A percentile compares a stretch with the other conserved stretches of the same genome.
Conservation (phyloP, 345 rosid genomes). For the Tarenaya hassleriana region DNA sequence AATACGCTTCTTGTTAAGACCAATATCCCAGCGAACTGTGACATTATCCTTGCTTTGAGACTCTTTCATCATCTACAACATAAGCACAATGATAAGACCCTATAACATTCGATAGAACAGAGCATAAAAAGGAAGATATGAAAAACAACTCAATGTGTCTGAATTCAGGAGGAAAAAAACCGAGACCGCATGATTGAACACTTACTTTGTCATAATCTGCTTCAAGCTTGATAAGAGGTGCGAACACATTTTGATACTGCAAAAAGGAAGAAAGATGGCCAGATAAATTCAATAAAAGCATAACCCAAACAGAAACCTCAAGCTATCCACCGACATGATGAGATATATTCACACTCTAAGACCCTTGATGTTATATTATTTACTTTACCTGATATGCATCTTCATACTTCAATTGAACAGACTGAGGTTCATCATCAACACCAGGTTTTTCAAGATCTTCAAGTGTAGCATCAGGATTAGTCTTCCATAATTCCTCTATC, state of each 20-base stretch:
- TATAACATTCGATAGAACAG: neutral
- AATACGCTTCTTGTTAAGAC: conserved; percentile 93
- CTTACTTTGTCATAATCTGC: conserved; percentile 97
- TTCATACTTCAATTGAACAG: conserved; percentile 90
- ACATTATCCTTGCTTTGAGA: conserved; percentile 98
- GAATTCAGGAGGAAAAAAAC: neutral
- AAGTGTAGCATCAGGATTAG: conserved; percentile 93
- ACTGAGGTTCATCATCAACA: conserved; percentile 98
- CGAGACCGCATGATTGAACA: conserved; percentile 5
- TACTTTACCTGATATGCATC: conserved; percentile 91
- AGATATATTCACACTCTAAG: conserved; percentile 5
- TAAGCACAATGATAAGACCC: conserved; percentile 21
- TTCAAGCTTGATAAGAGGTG: conserved; percentile 97
- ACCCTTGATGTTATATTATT: neutral
- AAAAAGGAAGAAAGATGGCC: conserved; percentile 22
- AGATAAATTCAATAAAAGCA: conserved; percentile 9
- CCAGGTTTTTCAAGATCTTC: conserved; percentile 99
- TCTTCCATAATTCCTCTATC: conserved; percentile 98
- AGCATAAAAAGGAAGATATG: neutral
- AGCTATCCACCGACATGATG: conserved; percentile 8
- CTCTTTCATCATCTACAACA: conserved; percentile 96
- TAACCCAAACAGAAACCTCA: conserved; percentile 5
- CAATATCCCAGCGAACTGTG: conserved; percentile 95
- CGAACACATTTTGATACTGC: conserved; percentile 99
- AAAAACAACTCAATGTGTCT: neutral